phyloP scores from a whole-genome alignment of 495 filamentous ascomycete genomes.

The Chaetomidium leptoderma region DNA sequence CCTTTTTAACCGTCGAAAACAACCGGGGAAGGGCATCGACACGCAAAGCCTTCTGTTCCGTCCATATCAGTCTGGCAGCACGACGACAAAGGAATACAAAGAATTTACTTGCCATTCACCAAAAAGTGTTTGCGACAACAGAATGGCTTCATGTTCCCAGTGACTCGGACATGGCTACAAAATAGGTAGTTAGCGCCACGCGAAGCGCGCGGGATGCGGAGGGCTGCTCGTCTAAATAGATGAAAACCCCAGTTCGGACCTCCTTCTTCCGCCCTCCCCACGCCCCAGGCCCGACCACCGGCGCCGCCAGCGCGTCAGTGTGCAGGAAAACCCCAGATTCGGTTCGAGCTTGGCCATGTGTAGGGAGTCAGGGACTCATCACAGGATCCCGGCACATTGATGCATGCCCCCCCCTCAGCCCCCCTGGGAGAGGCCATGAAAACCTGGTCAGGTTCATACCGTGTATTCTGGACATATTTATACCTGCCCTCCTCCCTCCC shows the following conservation, averaged over 20 bases:
- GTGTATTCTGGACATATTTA: no score
- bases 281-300: no score
- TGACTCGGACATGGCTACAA: neutral
- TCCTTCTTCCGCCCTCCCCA: constrained; percentile 17
- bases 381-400: constrained; percentile 8
- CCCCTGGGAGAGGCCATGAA: neutral
- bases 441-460: neutral
- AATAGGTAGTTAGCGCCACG: no score
- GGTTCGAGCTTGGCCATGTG: no score
- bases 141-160: neutral
- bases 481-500: neutral
- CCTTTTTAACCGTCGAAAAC: neutral
- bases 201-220: constrained; percentile 2
- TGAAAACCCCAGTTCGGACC: constrained; percentile 15
- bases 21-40: neutral
- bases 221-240: constrained; percentile 13
- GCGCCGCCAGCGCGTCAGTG: neutral
- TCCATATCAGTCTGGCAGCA: neutral
- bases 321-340: neutral
- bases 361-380: no score
- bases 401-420: neutral
- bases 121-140: no score
- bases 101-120: no score
- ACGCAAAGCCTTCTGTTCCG: neutral
- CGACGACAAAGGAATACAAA: no score